Evolutionary conservation across 371 early-diverging fungal genomes (phyloP).

Genomic region (Zychaea mexicana): DNA sequence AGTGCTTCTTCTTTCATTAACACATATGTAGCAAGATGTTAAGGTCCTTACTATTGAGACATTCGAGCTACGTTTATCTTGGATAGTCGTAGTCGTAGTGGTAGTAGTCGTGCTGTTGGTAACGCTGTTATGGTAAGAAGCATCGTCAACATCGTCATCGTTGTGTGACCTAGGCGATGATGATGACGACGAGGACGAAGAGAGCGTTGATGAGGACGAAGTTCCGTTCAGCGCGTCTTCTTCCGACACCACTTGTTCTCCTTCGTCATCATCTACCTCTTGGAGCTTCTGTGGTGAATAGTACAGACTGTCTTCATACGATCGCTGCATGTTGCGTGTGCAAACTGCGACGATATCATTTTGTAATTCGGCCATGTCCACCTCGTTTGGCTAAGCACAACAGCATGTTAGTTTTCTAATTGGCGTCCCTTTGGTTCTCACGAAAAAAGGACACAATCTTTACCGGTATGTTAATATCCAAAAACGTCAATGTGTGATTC

Average conservation of each 20-base stretch:
- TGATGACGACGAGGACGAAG: constrained; percentile 14
- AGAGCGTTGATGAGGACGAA: constrained; percentile 18
- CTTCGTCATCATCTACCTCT: constrained; percentile 5
- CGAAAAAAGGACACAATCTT: constrained; percentile 1
- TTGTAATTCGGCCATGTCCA: constrained; percentile 66
- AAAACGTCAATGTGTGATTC: constrained; percentile 72
- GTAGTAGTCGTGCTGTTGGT: background rate
- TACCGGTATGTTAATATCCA: constrained; percentile 76
- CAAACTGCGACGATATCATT: constrained; percentile 74
- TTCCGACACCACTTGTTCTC: background rate
- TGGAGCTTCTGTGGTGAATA: background rate
- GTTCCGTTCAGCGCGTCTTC: constrained; percentile 7
- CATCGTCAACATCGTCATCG: background rate
- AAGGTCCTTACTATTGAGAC: background rate
- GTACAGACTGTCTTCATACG: constrained; percentile 6
- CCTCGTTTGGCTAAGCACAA: constrained; percentile 54
- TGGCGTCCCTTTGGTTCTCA: background rate
- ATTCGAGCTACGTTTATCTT: constrained; percentile 4
- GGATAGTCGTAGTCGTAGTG: background rate
- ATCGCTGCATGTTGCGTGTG: constrained; percentile 66
- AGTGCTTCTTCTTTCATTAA: background rate
- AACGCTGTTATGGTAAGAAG: background rate
- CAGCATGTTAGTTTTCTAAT: too few relatives aligned
- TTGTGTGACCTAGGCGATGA: constrained; percentile 7
- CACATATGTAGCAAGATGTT: background rate